Evolutionary conservation across 2,329 filamentous ascomycete species (phyloP).

Genomic region (Xylariaceae sp.): DNA sequence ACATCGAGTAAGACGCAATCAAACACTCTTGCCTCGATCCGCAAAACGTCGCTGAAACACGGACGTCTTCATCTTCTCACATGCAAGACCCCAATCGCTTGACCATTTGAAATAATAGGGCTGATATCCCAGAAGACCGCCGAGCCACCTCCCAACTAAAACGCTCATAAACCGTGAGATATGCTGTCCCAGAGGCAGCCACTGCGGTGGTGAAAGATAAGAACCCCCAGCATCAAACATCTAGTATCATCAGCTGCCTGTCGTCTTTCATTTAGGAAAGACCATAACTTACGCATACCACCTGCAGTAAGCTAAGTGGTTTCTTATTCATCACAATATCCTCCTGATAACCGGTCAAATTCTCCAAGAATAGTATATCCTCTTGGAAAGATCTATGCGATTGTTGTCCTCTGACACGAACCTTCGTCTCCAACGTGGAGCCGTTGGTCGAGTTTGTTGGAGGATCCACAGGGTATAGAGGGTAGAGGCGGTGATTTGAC

Average conservation of each 20-base stretch:
- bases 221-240: constrained; percentile 1
- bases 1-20: no score
- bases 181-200: background rate
- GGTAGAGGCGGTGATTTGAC: background rate
- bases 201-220: background rate
- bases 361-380: background rate
- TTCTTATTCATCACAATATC: background rate
- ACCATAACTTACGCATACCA: background rate
- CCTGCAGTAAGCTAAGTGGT: background rate
- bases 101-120: constrained; percentile 14
- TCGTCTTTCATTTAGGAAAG: no score
- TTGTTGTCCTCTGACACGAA: background rate
- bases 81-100: constrained; percentile 13
- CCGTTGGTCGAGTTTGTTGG: no score
- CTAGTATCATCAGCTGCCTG: background rate
- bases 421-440: background rate
- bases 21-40: background rate
- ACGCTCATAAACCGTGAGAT: background rate
- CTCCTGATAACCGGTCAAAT: background rate
- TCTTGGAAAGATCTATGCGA: background rate
- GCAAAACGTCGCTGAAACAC: constrained; percentile 14
- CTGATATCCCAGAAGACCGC: constrained; percentile 16
- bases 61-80: constrained; percentile 10
- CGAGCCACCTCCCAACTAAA: constrained; percentile 6
- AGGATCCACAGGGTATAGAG: background rate